Evolutionary conservation across 768 basidiomycete species (phyloP).

Genomic region (Lactifluus subvellereus): DNA sequence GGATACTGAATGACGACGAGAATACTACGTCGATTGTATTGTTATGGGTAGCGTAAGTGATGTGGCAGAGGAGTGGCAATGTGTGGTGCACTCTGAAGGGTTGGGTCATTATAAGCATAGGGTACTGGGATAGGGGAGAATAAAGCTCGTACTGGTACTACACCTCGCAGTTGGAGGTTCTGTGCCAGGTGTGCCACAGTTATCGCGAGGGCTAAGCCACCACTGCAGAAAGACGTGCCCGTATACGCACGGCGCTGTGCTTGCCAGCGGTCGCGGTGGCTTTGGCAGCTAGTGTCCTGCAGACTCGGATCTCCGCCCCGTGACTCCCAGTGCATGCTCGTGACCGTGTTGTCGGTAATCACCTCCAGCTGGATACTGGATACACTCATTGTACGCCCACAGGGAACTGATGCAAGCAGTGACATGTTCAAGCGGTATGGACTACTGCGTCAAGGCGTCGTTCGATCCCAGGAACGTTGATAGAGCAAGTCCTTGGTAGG

Average conservation of each 20-base stretch:
- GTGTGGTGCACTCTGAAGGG: neutral
- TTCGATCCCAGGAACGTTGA: neutral
- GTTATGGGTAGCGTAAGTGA: neutral
- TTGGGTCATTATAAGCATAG: neutral
- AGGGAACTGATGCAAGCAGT: too few relatives aligned
- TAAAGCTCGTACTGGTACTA: neutral
- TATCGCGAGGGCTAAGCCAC: neutral
- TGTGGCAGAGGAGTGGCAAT: neutral
- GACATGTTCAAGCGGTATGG: too few relatives aligned
- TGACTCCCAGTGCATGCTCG: neutral
- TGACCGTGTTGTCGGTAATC: neutral
- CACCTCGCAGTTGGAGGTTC: neutral
- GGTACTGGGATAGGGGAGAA: neutral
- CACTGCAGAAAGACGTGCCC: neutral
- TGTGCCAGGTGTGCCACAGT: neutral
- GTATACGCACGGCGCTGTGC: neutral
- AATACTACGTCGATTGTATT: neutral
- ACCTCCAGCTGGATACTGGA: too few relatives aligned
- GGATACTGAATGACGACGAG: neutral
- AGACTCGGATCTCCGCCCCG: neutral
- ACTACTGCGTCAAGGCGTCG: too few relatives aligned
- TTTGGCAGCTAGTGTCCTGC: neutral
- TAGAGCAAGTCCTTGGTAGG: neutral
- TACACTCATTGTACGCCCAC: neutral
- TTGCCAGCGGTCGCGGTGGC: neutral